Percentiles rank a stretch among this genome's conserved stretches.
These are phyloP conservation scores for Puccinia coronata DNA, from an alignment of 1,284 basidiomycete species.

Conservation along the genomic window DNA sequence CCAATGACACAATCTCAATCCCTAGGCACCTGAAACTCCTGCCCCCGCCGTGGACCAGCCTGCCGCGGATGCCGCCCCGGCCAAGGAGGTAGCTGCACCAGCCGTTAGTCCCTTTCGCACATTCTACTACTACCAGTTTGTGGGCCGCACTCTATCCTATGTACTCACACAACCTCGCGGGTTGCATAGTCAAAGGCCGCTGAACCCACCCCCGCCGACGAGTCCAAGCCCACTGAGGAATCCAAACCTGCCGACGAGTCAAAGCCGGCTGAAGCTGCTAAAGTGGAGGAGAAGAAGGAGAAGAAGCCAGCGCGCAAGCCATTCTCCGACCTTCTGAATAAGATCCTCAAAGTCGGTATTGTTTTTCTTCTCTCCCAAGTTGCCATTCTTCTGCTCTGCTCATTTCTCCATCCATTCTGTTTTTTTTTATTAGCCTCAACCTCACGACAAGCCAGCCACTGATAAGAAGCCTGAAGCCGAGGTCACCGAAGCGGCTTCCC, in stretches of 20 bases:
- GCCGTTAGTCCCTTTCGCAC: not conserved
- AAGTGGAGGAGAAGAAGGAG: slow-evolving; percentile 44
- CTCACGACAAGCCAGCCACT: slow-evolving; percentile 14
- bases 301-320: slow-evolving; percentile 43
- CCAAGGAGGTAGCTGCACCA: slow-evolving; percentile 11
- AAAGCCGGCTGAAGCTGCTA: slow-evolving; percentile 15
- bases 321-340: slow-evolving; percentile 45
- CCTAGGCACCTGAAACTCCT: not conserved
- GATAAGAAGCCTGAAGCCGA: slow-evolving; percentile 26
- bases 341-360: slow-evolving; percentile 37
- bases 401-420: not conserved
- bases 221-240: not conserved
- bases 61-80: not conserved
- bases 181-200: not conserved
- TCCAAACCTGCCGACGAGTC: slow-evolving; percentile 30
- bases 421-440: slow-evolving; percentile 1
- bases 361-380: not conserved
- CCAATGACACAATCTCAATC: not conserved
- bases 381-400: not conserved
- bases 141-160: too few species aligned
- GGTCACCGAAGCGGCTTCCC: not conserved
- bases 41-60: not conserved
- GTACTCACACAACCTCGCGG: not conserved
- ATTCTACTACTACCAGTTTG: not conserved
- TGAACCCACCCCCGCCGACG: not conserved